phyloP scores from a whole-genome alignment of 164 flowering plant species.

The Macadamia tetraphylla region DNA sequence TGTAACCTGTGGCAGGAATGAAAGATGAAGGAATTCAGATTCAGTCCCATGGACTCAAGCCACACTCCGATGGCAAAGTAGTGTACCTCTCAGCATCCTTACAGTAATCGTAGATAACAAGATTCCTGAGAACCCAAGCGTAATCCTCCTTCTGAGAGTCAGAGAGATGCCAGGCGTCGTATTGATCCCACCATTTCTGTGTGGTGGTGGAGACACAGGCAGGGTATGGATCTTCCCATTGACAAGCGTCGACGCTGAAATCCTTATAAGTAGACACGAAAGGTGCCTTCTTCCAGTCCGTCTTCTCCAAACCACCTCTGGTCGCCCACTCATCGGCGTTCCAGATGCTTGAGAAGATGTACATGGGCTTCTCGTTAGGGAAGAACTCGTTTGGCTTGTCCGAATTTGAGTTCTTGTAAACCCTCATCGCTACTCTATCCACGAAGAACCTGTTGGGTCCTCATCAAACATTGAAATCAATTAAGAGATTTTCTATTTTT shows the following conservation, averaged over 20 bases:
- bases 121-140: conserved; percentile 84
- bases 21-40: not conserved
- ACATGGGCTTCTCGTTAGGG: conserved; percentile 94
- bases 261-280: conserved; percentile 88
- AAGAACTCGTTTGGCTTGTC: conserved; percentile 66
- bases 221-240: conserved; percentile 88
- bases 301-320: conserved; percentile 91
- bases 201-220: conserved; percentile 80
- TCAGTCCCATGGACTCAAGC: conserved; percentile 68
- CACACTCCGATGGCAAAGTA: conserved; percentile 64
- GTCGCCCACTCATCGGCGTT: conserved; percentile 98
- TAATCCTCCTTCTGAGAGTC: conserved; percentile 61
- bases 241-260: conserved; percentile 75
- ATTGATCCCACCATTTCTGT: conserved; percentile 87
- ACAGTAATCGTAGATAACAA: conserved; percentile 85
- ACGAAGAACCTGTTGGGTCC: conserved; percentile 57
- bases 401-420: conserved; percentile 72
- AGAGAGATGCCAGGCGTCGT: conserved; percentile 68
- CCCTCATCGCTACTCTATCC: conserved; percentile 71
- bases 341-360: conserved; percentile 93
- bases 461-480: no score
- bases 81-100: conserved; percentile 58
- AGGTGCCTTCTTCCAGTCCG: conserved; percentile 86
- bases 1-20: no score
- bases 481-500: no score